These are phyloP conservation scores for Solanum corneliomulleri DNA, from an alignment of 257 asterid species.

Conservation along the genomic window DNA sequence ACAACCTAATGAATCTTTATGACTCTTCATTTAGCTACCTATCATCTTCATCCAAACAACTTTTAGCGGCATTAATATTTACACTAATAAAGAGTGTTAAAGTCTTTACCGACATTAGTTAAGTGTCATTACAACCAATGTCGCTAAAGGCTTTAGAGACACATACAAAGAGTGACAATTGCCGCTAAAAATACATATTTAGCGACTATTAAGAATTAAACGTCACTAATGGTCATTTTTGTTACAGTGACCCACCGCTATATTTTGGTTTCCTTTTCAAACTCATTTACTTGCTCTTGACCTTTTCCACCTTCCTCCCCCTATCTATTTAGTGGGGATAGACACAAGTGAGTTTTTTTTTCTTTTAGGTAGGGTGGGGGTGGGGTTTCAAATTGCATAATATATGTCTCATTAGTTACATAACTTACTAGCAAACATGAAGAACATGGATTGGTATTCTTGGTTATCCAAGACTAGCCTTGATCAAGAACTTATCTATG, in stretches of 20 bases:
- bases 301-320: constrained; percentile 2
- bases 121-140: too few species aligned
- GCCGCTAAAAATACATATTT: too few species aligned
- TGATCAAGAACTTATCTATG: constrained; percentile 30
- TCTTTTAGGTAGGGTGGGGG: not conserved
- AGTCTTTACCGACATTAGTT: too few species aligned
- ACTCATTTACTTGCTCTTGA: constrained; percentile 4
- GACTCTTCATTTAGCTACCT: not conserved
- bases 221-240: too few species aligned
- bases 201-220: too few species aligned
- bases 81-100: too few species aligned
- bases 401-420: not conserved
- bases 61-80: too few species aligned
- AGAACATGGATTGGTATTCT: constrained; percentile 63
- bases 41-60: not conserved
- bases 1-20: constrained; percentile 9
- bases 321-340: not conserved
- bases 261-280: constrained; percentile 10
- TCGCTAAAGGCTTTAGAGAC: too few species aligned
- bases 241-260: constrained; percentile 1
- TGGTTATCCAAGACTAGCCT: constrained; percentile 62
- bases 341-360: not conserved
- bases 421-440: not conserved
- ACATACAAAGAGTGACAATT: too few species aligned
- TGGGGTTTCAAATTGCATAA: not conserved